Evolutionary conservation across 2,329 filamentous ascomycete species (phyloP).

Genomic region (Teratosphaeria gauchensis): DNA sequence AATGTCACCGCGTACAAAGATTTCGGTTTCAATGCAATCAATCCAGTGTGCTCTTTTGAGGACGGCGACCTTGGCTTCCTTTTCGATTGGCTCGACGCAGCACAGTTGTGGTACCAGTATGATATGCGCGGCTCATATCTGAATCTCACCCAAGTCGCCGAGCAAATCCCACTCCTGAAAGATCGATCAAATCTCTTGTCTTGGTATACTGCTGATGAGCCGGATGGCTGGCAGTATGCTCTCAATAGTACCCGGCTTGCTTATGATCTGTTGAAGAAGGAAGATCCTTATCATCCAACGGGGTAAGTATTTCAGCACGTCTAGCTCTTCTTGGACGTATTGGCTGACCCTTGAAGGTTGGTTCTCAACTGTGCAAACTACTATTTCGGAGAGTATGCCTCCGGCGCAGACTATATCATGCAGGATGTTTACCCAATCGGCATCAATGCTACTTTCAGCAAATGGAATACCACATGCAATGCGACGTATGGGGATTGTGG

Average conservation of each 20-base stretch:
- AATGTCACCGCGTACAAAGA: constrained; percentile 33
- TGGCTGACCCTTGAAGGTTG: constrained; percentile 19
- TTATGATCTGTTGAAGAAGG: constrained; percentile 35
- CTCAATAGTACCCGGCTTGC: constrained; percentile 38
- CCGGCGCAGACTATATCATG: constrained; percentile 50
- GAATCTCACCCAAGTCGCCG: constrained; percentile 28
- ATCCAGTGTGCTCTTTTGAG: constrained; percentile 34
- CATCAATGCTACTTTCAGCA: constrained; percentile 45
- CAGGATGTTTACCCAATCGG: constrained; percentile 52
- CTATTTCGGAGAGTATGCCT: constrained; percentile 47
- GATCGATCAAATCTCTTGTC: constrained; percentile 30
- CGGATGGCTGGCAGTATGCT: constrained; percentile 48
- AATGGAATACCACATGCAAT: constrained; percentile 50
- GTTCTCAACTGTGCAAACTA: constrained; percentile 55
- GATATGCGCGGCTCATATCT: constrained; percentile 35
- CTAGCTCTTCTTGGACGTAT: background rate
- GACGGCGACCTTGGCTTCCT: constrained; percentile 30
- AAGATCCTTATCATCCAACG: constrained; percentile 54
- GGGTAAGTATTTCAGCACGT: constrained; percentile 17
- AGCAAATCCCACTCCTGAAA: constrained; percentile 30
- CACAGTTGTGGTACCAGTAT: constrained; percentile 37
- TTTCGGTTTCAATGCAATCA: constrained; percentile 40
- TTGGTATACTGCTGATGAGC: constrained; percentile 45
- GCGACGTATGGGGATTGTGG: constrained; percentile 52
- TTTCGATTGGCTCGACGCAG: constrained; percentile 34